Evolutionary conservation across 371 early-diverging fungal species (phyloP).

Genomic region (Amoeboaphelidium occidentale): DNA sequence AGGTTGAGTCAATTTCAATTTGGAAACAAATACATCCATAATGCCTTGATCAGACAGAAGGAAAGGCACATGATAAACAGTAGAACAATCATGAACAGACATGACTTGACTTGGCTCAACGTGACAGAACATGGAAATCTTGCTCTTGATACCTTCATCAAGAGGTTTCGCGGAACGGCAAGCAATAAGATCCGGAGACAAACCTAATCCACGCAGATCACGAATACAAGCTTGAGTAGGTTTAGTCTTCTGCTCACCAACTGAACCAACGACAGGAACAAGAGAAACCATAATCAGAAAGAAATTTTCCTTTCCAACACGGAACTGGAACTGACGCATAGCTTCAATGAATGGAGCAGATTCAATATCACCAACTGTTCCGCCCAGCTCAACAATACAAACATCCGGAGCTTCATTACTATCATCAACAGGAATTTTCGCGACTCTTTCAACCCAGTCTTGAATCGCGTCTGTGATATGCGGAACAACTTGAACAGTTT

Average conservation of each 20-base stretch:
- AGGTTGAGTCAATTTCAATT: slow-evolving; percentile 34
- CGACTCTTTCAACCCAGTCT: slow-evolving; percentile 87
- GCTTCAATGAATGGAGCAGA: slow-evolving; percentile 96
- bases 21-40: slow-evolving; percentile 39
- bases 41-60: slow-evolving; percentile 64
- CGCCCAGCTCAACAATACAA: slow-evolving; percentile 97
- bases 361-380: slow-evolving; percentile 97
- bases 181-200: slow-evolving; percentile 91
- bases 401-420: slow-evolving; percentile 76
- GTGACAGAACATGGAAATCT: slow-evolving; percentile 96
- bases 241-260: slow-evolving; percentile 98
- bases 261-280: slow-evolving; percentile 86
- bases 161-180: slow-evolving; percentile 69
- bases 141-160: slow-evolving; percentile 49
- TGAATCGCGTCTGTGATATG: slow-evolving; percentile 94
- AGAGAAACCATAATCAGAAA: slow-evolving; percentile 90
- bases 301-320: slow-evolving; percentile 93
- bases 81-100: slow-evolving; percentile 81
- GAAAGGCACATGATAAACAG: slow-evolving; percentile 89
- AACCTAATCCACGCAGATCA: slow-evolving; percentile 81
- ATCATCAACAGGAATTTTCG: slow-evolving; percentile 54
- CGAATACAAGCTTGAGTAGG: slow-evolving; percentile 90
- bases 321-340: slow-evolving; percentile 95
- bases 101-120: slow-evolving; percentile 72
- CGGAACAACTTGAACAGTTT: slow-evolving; percentile 96